Conservation (phyloP, 805 yeast genomes). For the Ascoidea asiatica region DNA sequence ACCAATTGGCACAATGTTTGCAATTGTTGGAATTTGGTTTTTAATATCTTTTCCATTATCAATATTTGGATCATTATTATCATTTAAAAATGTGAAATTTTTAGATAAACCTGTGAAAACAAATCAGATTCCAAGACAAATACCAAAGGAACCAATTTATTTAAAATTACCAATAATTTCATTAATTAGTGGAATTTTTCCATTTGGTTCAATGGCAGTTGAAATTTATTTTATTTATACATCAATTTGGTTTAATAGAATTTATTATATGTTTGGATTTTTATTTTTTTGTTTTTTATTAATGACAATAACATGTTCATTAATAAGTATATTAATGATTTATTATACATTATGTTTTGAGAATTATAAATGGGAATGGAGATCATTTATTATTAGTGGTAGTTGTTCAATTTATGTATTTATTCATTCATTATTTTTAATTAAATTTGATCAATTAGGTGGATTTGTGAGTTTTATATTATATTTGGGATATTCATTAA, state of each 20-base stretch:
- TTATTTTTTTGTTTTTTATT: constrained; percentile 76
- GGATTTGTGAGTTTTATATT: constrained; percentile 67
- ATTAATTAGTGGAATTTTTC: constrained; percentile 77
- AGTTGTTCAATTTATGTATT: constrained; percentile 81
- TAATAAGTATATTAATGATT: constrained; percentile 67
- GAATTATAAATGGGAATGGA: constrained; percentile 97
- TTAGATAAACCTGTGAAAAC: constrained; percentile 71
- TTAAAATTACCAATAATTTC: constrained; percentile 54
- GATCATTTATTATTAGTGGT: constrained; percentile 74
- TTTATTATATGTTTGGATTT: constrained; percentile 97
- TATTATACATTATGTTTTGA: constrained; percentile 82
- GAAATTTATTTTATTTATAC: constrained; percentile 88
- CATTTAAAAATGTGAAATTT: constrained; percentile 42
- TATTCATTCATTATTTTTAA: constrained; percentile 65
- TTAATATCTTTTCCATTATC: constrained; percentile 76
- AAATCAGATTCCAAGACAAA: constrained; percentile 92
- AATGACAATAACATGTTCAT: constrained; percentile 67
- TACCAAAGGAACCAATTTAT: constrained; percentile 84
- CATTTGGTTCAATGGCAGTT: constrained; percentile 89
- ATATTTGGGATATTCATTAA: constrained; percentile 69
- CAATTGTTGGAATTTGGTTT: constrained; percentile 76
- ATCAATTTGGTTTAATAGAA: constrained; percentile 86
- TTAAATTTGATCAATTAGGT: constrained; percentile 47
- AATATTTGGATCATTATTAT: constrained; percentile 67
- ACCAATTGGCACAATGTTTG: constrained; percentile 81